A percentile compares a stretch with the other conserved stretches of the same genome.
These are phyloP conservation scores for Talaromyces sp. DNA, from an alignment of 2,329 filamentous ascomycete genomes.

Conservation along the genomic window DNA sequence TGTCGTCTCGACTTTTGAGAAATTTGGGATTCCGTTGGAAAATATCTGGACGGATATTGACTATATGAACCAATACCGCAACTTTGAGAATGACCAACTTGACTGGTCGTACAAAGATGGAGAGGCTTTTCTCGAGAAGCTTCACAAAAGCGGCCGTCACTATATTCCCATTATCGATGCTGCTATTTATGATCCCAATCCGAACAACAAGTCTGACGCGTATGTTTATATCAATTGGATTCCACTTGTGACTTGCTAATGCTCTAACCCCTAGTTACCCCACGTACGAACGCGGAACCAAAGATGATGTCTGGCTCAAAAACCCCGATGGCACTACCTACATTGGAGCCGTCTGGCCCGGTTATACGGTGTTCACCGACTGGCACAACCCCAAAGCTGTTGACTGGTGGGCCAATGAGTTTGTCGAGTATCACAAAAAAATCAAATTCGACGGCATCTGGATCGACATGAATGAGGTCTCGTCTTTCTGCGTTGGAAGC, in stretches of 20 bases:
- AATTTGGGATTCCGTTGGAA: slow-evolving; percentile 52
- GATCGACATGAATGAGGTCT: slow-evolving; percentile 59
- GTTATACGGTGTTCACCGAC: slow-evolving; percentile 57
- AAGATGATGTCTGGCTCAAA: slow-evolving; percentile 44
- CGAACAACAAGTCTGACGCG: not conserved
- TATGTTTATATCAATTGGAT: not conserved
- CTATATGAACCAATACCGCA: slow-evolving; percentile 56
- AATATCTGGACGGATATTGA: slow-evolving; percentile 43
- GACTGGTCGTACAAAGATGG: slow-evolving; percentile 47
- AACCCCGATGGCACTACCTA: slow-evolving; percentile 52
- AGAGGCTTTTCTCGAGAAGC: slow-evolving; percentile 45
- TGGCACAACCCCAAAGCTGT: slow-evolving; percentile 55
- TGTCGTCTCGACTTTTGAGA: slow-evolving; percentile 48
- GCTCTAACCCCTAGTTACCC: slow-evolving; percentile 42
- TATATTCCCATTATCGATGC: slow-evolving; percentile 58
- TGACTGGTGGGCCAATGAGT: slow-evolving; percentile 54
- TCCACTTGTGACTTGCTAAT: not conserved
- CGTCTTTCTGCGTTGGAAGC: slow-evolving; percentile 63
- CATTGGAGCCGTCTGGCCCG: slow-evolving; percentile 52
- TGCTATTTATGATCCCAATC: slow-evolving; percentile 45
- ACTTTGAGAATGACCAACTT: slow-evolving; percentile 52
- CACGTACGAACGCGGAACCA: slow-evolving; percentile 47
- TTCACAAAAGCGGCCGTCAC: slow-evolving; percentile 51
- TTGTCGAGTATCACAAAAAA: slow-evolving; percentile 48
- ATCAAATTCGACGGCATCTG: slow-evolving; percentile 50